Conservation (phyloP, 2,329 filamentous ascomycete genomes). For the Penicillium thymicola region DNA sequence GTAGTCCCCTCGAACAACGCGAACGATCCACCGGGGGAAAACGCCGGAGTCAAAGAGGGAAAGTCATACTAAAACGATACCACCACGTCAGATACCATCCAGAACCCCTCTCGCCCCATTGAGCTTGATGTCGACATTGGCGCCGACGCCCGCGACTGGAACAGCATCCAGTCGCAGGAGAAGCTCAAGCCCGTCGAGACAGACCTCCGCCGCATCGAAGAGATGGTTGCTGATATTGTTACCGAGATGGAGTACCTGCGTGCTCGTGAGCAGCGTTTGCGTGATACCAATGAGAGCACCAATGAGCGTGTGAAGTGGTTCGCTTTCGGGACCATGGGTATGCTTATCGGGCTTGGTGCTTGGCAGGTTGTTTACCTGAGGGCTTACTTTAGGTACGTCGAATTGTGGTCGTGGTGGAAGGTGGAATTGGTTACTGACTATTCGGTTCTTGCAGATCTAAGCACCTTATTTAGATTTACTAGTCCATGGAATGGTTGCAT, state of each 20-base stretch:
- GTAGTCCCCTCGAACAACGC: neutral
- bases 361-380: constrained; percentile 99
- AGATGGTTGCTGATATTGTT: constrained; percentile 84
- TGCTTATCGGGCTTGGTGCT: constrained; percentile 81
- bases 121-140: constrained; percentile 96
- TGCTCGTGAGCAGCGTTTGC: constrained; percentile 82
- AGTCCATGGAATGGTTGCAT: constrained; percentile 16
- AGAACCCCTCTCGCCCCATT: constrained; percentile 63
- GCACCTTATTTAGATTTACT: constrained; percentile 59
- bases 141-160: constrained; percentile 97
- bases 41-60: neutral
- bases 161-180: constrained; percentile 89
- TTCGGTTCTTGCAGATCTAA: constrained; percentile 53
- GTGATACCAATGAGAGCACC: constrained; percentile 99
- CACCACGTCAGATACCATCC: constrained; percentile 32
- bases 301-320: constrained; percentile 99
- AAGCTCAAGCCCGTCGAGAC: constrained; percentile 97
- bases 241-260: constrained; percentile 95
- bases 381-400: constrained; percentile 81
- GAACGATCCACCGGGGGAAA: neutral
- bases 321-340: constrained; percentile 85
- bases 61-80: neutral
- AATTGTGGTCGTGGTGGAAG: neutral
- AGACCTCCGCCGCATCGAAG: constrained; percentile 87
- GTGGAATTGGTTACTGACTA: neutral